These are phyloP conservation scores for Heliamphora exappendiculata DNA, from an alignment of 148 eudicot genomes.

Conservation along the genomic window DNA sequence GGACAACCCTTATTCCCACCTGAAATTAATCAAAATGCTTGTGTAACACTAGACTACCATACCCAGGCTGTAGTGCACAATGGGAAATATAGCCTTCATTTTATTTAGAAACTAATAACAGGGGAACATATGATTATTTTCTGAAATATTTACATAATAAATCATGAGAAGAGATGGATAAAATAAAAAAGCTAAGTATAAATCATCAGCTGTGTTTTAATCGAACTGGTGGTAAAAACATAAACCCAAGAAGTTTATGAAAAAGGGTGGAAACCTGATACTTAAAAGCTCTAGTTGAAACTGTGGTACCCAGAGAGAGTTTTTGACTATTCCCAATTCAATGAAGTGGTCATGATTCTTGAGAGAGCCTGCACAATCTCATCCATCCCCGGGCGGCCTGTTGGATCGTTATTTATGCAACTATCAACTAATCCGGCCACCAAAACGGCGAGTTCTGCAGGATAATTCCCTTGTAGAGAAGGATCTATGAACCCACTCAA, in stretches of 20 bases:
- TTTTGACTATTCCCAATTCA: slow-evolving; percentile 45
- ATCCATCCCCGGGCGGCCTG: slow-evolving; percentile 61
- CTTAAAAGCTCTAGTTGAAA: slow-evolving; percentile 4
- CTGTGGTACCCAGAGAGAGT: slow-evolving; percentile 17
- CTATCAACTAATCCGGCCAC: slow-evolving; percentile 34
- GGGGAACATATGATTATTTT: no score
- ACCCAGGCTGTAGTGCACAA: no score
- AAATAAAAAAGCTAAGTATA: no score
- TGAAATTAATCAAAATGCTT: no score
- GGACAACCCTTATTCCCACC: no score
- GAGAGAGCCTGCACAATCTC: slow-evolving; percentile 55
- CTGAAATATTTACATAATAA: background rate
- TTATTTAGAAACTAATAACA: no score
- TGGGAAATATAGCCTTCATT: no score
- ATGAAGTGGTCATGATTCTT: slow-evolving; percentile 38
- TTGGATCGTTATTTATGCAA: slow-evolving; percentile 56
- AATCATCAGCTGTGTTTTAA: no score
- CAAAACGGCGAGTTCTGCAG: slow-evolving; percentile 41
- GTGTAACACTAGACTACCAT: no score
- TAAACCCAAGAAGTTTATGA: no score
- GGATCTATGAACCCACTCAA: slow-evolving; percentile 46
- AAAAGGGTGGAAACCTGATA: no score
- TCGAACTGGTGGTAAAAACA: no score
- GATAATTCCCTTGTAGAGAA: slow-evolving; percentile 53
- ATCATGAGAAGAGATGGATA: background rate